Evolutionary conservation across 495 filamentous ascomycete species (phyloP).

Genomic region (Barbatosphaeria neglecta): DNA sequence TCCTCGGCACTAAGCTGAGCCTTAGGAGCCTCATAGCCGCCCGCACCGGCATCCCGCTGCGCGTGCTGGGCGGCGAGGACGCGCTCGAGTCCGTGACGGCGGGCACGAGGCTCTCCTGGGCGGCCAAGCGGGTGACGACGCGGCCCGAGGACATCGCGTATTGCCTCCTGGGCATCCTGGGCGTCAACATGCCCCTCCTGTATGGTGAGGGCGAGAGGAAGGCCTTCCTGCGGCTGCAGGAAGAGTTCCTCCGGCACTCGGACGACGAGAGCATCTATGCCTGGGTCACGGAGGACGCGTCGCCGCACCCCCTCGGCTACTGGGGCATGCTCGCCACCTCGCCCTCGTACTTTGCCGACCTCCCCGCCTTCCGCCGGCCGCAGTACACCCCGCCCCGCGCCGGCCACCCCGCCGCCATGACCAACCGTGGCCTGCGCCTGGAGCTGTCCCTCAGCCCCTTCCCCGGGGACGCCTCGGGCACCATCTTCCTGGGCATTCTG

Average conservation of each 20-base stretch:
- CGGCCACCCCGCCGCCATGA: not conserved
- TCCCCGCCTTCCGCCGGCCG: not conserved
- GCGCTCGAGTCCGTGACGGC: not conserved
- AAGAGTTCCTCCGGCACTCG: conserved; percentile 14
- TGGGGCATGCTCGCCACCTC: not conserved
- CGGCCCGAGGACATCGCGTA: conserved; percentile 22
- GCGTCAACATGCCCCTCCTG: conserved; percentile 24
- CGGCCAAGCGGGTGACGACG: conserved; percentile 9
- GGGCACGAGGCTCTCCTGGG: conserved; percentile 20
- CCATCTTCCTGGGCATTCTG: not conserved
- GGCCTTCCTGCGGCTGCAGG: conserved; percentile 21
- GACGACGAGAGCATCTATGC: conserved; percentile 13
- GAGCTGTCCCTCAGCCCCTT: not conserved
- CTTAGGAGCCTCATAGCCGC: not conserved
- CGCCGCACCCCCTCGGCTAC: not conserved
- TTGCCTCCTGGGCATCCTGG: conserved; percentile 24
- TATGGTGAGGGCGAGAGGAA: conserved; percentile 22
- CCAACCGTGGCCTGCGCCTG: not conserved
- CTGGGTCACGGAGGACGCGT: not conserved
- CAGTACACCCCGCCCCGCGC: not conserved
- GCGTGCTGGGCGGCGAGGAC: not conserved
- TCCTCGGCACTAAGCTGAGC: not conserved
- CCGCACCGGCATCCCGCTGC: not conserved
- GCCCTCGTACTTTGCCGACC: not conserved
- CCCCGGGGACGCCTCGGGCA: not conserved